Evolutionary conservation across 441 rosid genomes (phyloP).

Genomic region (Gossypium schwendimanii): DNA sequence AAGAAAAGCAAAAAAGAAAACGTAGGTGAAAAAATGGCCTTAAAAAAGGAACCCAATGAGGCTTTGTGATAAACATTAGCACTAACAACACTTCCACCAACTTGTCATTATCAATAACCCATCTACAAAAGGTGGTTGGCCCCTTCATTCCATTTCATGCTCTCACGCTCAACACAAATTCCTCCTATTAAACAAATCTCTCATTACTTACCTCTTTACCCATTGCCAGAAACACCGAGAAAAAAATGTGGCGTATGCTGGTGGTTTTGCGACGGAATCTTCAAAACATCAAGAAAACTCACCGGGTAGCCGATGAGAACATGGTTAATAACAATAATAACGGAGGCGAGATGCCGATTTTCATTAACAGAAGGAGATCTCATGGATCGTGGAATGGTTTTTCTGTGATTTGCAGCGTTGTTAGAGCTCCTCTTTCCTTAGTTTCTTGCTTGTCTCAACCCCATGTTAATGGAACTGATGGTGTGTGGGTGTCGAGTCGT

Average conservation of each 20-base stretch:
- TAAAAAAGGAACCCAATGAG: slow-evolving; percentile 23
- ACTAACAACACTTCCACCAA: slow-evolving; percentile 38
- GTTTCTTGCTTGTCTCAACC: slow-evolving; percentile 72
- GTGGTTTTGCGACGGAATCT: slow-evolving; percentile 31
- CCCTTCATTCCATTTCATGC: neutral
- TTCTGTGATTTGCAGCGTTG: slow-evolving; percentile 26
- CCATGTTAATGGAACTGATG: slow-evolving; percentile 50
- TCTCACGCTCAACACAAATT: neutral
- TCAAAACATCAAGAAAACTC: slow-evolving; percentile 46
- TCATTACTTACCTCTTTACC: too few relatives aligned
- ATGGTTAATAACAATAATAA: slow-evolving; percentile 17
- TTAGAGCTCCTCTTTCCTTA: slow-evolving; percentile 33
- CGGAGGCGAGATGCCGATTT: slow-evolving; percentile 25
- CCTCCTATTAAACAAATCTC: neutral
- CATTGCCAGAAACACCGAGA: neutral
- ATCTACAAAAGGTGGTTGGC: slow-evolving; percentile 1
- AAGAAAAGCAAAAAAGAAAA: neutral
- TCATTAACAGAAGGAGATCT: slow-evolving; percentile 8
- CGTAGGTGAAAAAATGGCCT: slow-evolving; percentile 11
- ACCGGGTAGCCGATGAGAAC: slow-evolving; percentile 66
- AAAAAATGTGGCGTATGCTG: slow-evolving; percentile 40
- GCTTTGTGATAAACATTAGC: slow-evolving; percentile 33
- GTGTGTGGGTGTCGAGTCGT: slow-evolving; percentile 57
- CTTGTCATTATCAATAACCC: slow-evolving; percentile 27
- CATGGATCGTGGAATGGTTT: slow-evolving; percentile 24